These are phyloP conservation scores for Lasiosphaeris hirsuta DNA, from an alignment of 495 filamentous ascomycete species.

Conservation along the genomic window DNA sequence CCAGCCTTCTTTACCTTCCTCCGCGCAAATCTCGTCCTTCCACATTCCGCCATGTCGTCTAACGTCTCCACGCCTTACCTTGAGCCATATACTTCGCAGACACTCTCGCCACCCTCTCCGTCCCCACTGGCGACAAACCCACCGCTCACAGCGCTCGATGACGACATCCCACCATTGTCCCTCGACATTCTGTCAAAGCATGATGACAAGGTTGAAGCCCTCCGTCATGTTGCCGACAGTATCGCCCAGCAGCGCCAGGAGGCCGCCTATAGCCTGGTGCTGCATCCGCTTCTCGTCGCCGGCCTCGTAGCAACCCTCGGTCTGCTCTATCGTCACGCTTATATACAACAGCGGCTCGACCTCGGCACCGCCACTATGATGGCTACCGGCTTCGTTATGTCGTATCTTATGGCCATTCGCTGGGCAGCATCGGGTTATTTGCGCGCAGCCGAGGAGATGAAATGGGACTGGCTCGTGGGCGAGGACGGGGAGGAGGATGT, in stretches of 20 bases:
- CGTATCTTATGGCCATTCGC: slow-evolving; percentile 40
- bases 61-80: slow-evolving; percentile 40
- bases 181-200: slow-evolving; percentile 32
- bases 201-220: slow-evolving; percentile 39
- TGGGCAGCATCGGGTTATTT: slow-evolving; percentile 41
- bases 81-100: slow-evolving; percentile 30
- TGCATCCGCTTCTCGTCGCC: slow-evolving; percentile 40
- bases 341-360: slow-evolving; percentile 25
- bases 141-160: slow-evolving; percentile 20
- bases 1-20: slow-evolving; percentile 56
- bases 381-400: slow-evolving; percentile 34
- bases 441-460: slow-evolving; percentile 34
- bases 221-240: slow-evolving; percentile 44
- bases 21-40: slow-evolving; percentile 53
- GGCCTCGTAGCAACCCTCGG: slow-evolving; percentile 26
- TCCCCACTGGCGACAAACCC: slow-evolving; percentile 28
- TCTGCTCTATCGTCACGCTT: slow-evolving; percentile 35
- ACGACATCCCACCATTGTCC: slow-evolving; percentile 42
- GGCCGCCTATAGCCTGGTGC: slow-evolving; percentile 33
- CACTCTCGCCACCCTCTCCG: slow-evolving; percentile 27
- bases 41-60: slow-evolving; percentile 42
- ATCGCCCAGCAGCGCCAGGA: slow-evolving; percentile 47
- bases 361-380: slow-evolving; percentile 35
- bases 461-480: slow-evolving; percentile 36
- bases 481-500: slow-evolving; percentile 37